Percentiles rank a stretch among this genome's conserved stretches.
Evolutionary conservation across 371 early-diverging fungal genomes (phyloP).

Genomic region (Mortierella sp.): DNA sequence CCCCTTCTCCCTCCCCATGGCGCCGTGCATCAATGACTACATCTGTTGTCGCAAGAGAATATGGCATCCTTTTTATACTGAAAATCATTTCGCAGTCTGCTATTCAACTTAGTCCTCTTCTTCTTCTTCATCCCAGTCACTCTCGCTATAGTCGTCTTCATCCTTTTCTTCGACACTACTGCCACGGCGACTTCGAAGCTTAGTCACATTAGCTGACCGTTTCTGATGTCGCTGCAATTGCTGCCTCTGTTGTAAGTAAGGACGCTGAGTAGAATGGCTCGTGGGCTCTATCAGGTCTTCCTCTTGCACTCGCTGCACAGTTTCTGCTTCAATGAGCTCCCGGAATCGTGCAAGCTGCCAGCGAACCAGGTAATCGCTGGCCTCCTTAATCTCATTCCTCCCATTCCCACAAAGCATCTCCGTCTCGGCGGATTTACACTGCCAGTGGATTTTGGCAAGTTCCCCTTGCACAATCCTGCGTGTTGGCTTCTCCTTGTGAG

Average conservation of each 20-base stretch:
- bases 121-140: background rate
- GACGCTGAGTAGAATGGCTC: background rate
- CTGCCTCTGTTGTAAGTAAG: background rate
- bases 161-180: background rate
- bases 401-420: constrained; percentile 5
- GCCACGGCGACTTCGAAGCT: too few relatives aligned
- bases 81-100: too few relatives aligned
- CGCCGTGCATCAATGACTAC: too few relatives aligned
- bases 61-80: too few relatives aligned
- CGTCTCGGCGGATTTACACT: constrained; percentile 13
- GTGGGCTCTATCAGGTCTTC: background rate
- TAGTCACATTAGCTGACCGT: too few relatives aligned
- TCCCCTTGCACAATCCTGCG: constrained; percentile 13
- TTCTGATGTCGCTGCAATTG: background rate
- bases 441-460: constrained; percentile 29
- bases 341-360: constrained; percentile 29
- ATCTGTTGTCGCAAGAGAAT: too few relatives aligned
- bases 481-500: constrained; percentile 38
- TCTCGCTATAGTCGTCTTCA: constrained; percentile 8
- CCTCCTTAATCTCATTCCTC: background rate
- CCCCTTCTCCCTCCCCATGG: too few relatives aligned
- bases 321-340: constrained; percentile 35
- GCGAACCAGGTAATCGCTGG: constrained; percentile 9
- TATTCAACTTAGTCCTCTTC: background rate
- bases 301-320: constrained; percentile 9